These are phyloP conservation scores for Pulveroboletus sp. DNA, from an alignment of 768 basidiomycete genomes.

Conservation along the genomic window DNA sequence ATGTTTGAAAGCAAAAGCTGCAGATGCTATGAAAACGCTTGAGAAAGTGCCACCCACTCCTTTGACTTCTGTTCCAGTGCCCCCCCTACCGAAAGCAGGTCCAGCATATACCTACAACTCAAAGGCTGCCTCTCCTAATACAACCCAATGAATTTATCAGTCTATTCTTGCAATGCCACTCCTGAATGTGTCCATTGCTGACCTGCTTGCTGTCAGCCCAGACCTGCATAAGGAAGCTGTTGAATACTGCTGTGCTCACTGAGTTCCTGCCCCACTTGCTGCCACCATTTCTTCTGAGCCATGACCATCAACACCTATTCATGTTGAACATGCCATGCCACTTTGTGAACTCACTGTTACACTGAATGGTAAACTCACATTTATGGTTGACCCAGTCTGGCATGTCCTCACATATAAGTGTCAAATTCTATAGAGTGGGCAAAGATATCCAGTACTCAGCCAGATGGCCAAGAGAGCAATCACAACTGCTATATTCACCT, in stretches of 20 bases:
- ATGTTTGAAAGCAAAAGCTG: not conserved
- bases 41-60: not conserved
- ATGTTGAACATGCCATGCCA: constrained; percentile 3
- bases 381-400: not conserved
- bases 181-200: not conserved
- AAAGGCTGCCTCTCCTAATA: constrained; percentile 2
- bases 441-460: no score
- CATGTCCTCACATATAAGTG: constrained; percentile 23
- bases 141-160: not conserved
- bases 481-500: no score
- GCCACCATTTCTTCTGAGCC: not conserved
- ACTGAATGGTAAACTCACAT: not conserved
- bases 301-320: no score
- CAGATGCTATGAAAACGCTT: no score
- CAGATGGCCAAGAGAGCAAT: no score
- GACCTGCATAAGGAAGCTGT: constrained; percentile 10
- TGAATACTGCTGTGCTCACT: constrained; percentile 1
- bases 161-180: constrained; percentile 4
- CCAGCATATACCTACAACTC: constrained; percentile 11
- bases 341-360: not conserved
- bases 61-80: no score
- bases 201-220: constrained; percentile 13
- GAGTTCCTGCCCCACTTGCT: not conserved
- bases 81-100: not conserved
- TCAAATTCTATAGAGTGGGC: no score